These are phyloP conservation scores for Microdochium trichocladiopsis DNA, from an alignment of 2,329 filamentous ascomycete genomes.

Conservation along the genomic window DNA sequence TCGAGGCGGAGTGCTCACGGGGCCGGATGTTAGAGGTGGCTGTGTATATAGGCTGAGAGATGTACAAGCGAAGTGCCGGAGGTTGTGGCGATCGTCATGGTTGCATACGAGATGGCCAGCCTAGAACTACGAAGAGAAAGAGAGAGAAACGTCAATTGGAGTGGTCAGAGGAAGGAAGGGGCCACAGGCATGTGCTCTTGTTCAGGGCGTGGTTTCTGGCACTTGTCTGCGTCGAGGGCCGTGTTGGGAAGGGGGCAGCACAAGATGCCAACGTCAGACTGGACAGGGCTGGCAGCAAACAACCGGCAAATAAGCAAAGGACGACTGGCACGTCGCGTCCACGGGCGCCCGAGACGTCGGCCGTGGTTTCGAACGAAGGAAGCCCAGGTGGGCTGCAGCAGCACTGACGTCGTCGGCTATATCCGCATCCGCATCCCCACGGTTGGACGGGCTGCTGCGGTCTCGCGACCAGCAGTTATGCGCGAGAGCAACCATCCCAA, in stretches of 20 bases:
- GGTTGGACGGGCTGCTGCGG: too few species aligned
- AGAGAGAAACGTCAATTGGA: too few species aligned
- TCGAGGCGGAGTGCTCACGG: neutral
- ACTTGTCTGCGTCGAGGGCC: neutral
- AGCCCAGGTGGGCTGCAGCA: too few species aligned
- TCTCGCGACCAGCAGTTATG: too few species aligned
- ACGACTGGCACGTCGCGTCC: too few species aligned
- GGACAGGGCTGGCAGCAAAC: conserved; percentile 5
- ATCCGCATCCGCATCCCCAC: too few species aligned
- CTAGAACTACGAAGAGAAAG: neutral
- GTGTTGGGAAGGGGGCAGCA: neutral
- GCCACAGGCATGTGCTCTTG: neutral
- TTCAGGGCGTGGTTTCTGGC: neutral
- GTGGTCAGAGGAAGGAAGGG: neutral
- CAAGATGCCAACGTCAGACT: neutral
- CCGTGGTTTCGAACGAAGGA: too few species aligned
- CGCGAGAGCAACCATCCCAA: too few species aligned
- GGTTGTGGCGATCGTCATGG: neutral
- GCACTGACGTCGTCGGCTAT: too few species aligned
- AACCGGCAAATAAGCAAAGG: conserved; percentile 2
- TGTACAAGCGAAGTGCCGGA: neutral
- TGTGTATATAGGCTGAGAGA: neutral
- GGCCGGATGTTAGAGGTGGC: neutral
- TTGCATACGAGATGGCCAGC: neutral
- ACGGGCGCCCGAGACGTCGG: too few species aligned